phyloP scores from a whole-genome alignment of 192 early-diverging fungal species.

The Rhizophagus sp. region DNA sequence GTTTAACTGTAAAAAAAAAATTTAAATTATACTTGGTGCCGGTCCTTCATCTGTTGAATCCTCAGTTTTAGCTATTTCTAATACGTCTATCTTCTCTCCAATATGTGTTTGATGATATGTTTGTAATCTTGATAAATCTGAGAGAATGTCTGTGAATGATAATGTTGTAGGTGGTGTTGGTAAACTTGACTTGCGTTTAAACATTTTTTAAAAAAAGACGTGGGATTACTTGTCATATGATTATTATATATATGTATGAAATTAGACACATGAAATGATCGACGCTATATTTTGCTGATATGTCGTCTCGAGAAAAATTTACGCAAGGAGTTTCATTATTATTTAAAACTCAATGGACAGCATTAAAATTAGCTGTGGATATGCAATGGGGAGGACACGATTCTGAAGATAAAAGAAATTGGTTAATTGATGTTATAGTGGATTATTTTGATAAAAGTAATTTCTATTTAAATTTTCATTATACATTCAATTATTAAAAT shows the following conservation, averaged over 20 bases:
- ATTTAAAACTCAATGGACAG: constrained; percentile 56
- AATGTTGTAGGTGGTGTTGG: background rate
- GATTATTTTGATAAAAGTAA: constrained; percentile 64
- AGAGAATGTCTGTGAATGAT: constrained; percentile 5
- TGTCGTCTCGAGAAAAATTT: background rate
- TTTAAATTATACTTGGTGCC: background rate
- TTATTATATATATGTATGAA: too few relatives aligned
- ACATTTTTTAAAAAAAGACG: background rate
- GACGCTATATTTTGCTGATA: too few relatives aligned
- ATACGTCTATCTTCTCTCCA: constrained; percentile 7
- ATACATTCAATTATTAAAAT: background rate
- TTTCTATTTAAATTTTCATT: background rate
- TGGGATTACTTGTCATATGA: too few relatives aligned
- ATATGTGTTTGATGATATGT: constrained; percentile 1
- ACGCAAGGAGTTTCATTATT: background rate
- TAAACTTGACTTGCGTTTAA: background rate
- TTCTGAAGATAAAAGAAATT: constrained; percentile 66
- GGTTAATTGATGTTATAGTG: constrained; percentile 64
- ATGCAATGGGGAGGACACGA: constrained; percentile 71
- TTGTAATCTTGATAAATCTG: constrained; percentile 13
- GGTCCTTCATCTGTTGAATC: background rate
- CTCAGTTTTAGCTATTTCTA: constrained; percentile 11
- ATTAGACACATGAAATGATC: too few relatives aligned
- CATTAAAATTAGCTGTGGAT: constrained; percentile 69
- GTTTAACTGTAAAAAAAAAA: too few relatives aligned